Evolutionary conservation across 345 rosid species (phyloP).

Genomic region (Conringia planisiliqua): DNA sequence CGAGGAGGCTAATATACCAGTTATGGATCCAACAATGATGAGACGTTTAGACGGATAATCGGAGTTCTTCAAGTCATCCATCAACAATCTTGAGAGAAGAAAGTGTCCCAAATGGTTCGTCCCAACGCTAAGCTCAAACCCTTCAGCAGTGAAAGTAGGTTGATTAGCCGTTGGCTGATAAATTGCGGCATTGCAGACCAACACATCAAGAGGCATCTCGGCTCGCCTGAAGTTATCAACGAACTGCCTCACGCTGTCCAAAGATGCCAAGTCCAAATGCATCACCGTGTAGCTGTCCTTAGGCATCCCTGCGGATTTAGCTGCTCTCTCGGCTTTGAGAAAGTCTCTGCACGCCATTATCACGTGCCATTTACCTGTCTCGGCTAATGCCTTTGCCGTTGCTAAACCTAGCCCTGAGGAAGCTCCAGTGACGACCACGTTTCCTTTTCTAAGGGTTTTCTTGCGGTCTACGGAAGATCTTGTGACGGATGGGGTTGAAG

Average conservation of each 20-base stretch:
- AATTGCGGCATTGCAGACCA: constrained; percentile 95
- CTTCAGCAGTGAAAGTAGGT: constrained; percentile 88
- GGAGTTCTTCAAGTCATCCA: constrained; percentile 70
- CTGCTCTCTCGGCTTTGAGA: constrained; percentile 33
- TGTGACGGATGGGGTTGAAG: constrained; percentile 49
- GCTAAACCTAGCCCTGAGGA: constrained; percentile 88
- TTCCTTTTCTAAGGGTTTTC: constrained; percentile 77
- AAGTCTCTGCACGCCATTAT: constrained; percentile 85
- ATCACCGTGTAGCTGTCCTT: constrained; percentile 78
- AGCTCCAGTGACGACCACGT: constrained; percentile 73
- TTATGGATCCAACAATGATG: constrained; percentile 90
- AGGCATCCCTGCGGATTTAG: constrained; percentile 48
- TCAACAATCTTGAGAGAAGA: constrained; percentile 76
- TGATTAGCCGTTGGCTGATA: constrained; percentile 77
- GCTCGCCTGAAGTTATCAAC: constrained; percentile 67
- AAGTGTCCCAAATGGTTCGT: constrained; percentile 98
- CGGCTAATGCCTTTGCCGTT: constrained; percentile 80
- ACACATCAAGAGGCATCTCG: constrained; percentile 73
- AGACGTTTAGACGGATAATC: constrained; percentile 85
- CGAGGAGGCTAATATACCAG: constrained; percentile 47
- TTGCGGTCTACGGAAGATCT: constrained; percentile 47
- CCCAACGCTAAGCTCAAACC: constrained; percentile 90
- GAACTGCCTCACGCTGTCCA: constrained; percentile 87
- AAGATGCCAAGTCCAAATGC: constrained; percentile 91
- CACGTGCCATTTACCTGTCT: constrained; percentile 82